Evolutionary conservation across 768 basidiomycete genomes (phyloP).

Genomic region (Lepiota brunneoincarnata): DNA sequence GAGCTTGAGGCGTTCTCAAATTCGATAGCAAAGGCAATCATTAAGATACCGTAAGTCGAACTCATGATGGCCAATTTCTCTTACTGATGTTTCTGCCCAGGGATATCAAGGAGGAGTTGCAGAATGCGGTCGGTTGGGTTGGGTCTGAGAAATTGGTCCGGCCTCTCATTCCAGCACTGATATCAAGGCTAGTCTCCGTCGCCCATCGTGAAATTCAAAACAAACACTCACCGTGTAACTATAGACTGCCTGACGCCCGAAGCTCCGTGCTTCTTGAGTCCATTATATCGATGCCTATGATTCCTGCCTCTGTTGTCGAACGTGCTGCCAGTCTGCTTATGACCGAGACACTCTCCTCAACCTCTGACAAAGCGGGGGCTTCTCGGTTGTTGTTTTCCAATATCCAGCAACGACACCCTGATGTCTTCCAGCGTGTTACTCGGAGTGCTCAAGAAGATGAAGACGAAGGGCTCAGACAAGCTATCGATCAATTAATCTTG

Average conservation of each 20-base stretch:
- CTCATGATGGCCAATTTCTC: background rate
- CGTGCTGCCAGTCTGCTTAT: constrained; percentile 28
- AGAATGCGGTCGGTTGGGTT: constrained; percentile 39
- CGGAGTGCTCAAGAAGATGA: constrained; percentile 30
- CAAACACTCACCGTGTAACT: background rate
- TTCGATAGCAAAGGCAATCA: constrained; percentile 36
- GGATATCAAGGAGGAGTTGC: constrained; percentile 44
- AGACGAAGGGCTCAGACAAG: constrained; percentile 35
- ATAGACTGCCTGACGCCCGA: constrained; percentile 31
- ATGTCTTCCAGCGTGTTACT: constrained; percentile 40
- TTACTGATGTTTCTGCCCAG: constrained; percentile 25
- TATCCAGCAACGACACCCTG: constrained; percentile 66
- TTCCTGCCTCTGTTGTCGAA: constrained; percentile 31
- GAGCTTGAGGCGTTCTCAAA: constrained; percentile 46
- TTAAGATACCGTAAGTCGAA: constrained; percentile 47
- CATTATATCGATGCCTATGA: constrained; percentile 31
- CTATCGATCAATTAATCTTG: constrained; percentile 51
- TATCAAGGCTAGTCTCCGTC: constrained; percentile 27
- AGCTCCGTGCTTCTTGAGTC: constrained; percentile 33
- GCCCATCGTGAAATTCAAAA: background rate
- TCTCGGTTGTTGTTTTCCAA: constrained; percentile 46
- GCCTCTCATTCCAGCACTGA: constrained; percentile 45
- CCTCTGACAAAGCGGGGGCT: constrained; percentile 13
- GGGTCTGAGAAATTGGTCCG: constrained; percentile 57
- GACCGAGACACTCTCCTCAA: constrained; percentile 20